Evolutionary conservation across 257 asterid species (phyloP), one percentile per base, ranked within the genome.

Genomic region (Capsicum rhomboideum): DNA sequence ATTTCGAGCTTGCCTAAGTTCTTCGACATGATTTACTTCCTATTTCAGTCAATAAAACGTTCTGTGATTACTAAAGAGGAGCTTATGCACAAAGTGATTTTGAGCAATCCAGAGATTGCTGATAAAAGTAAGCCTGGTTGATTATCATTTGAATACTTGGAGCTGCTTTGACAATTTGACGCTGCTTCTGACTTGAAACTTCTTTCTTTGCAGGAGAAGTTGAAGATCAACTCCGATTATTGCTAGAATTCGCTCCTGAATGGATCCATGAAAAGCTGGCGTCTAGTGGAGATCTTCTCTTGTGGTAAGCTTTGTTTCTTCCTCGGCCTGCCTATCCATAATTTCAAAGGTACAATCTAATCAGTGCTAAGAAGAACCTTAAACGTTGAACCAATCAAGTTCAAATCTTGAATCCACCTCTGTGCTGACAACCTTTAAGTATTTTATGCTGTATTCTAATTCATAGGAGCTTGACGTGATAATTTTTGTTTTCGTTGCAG

Each of bases 171-270:
- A 66, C 53, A 58, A 79, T 42, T 44, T 20, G 79, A 84, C 64
- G 42, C 55, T 78, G 29, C 55, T 21, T 46, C 83, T 74, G 63
- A 40, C 37, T 79, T 8, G 10, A 86, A 78, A 79, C 67, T 2
- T 4, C 80, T 49, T 34, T 80, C 53, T 79, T 78, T 81, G 85
- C 95, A 96, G 99, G 88, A 64, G 98, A 91, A 85, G 90, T 89
- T 34, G 99, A 94, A 83, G 97, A 91, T 42, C 93, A 91, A 83
- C 92, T 96, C 14, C 87, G 90, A 71, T 84, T 96, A 88, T 90
- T 96, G 89, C 92, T 79, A 87, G 97, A 93, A 84, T 84, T 93
- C 46, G 98, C 90, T 82, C 99, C 98, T 0, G 98, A 96, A 83
- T 96, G 98, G 98, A 93, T 94, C 77, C 80, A 88, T 21, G 95